These are phyloP conservation scores for Candida sakaeoensis DNA, from an alignment of 805 yeast species.

Conservation along the genomic window DNA sequence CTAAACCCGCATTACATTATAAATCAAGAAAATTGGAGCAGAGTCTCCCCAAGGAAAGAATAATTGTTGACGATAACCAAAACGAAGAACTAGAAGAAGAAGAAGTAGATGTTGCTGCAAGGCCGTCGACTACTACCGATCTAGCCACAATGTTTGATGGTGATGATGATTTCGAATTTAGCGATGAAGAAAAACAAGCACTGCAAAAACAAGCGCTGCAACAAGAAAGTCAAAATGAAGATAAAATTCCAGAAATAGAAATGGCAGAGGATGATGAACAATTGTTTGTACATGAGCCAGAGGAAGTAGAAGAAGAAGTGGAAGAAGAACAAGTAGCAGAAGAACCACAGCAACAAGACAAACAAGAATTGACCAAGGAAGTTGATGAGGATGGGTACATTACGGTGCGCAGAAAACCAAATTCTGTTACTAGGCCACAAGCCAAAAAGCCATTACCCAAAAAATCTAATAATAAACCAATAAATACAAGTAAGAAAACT, in stretches of 20 bases:
- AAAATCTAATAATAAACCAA: conserved; percentile 9
- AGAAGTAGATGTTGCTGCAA: conserved; percentile 8
- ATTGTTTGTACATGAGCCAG: conserved; percentile 2
- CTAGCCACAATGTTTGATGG: conserved; percentile 30
- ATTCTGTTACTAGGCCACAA: conserved; percentile 13
- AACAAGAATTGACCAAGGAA: conserved; percentile 8
- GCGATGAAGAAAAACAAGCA: conserved; percentile 14
- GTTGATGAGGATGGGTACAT: conserved; percentile 53
- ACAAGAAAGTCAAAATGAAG: conserved; percentile 4
- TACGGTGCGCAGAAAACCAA: conserved; percentile 31
- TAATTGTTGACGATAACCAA: conserved; percentile 20
- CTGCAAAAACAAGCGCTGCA: conserved; percentile 9
- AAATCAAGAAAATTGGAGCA: conserved; percentile 34
- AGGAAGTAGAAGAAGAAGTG: background rate
- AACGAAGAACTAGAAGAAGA: conserved; percentile 14
- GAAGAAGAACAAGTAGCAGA: conserved; percentile 4
- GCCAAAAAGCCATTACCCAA: conserved; percentile 9
- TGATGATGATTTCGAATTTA: conserved; percentile 11
- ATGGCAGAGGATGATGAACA: background rate
- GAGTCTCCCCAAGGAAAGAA: conserved; percentile 31
- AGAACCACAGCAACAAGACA: background rate
- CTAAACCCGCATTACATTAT: conserved; percentile 21
- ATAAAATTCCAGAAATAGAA: conserved; percentile 1
- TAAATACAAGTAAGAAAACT: conserved; percentile 11
- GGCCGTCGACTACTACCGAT: conserved; percentile 15